These are phyloP conservation scores for Cenococcum geophilum DNA, from an alignment of 495 filamentous ascomycete genomes.

Conservation along the genomic window DNA sequence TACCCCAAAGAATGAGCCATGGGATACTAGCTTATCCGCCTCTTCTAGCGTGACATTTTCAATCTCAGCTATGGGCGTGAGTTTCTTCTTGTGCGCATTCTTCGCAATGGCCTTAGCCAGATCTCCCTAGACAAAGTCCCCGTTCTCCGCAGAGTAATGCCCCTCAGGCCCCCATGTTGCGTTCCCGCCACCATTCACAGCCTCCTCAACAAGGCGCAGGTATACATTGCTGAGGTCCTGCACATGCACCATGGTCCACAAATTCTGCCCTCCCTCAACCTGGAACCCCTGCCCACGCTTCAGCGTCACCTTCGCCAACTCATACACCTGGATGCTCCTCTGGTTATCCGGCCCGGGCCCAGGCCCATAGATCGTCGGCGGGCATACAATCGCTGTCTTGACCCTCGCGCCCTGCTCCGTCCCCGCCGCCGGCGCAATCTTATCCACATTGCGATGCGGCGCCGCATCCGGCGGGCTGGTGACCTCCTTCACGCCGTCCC, in stretches of 20 bases:
- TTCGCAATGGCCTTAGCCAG: conserved; percentile 55
- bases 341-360: conserved; percentile 67
- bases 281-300: conserved; percentile 58
- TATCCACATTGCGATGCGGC: conserved; percentile 56
- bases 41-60: conserved; percentile 31
- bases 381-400: conserved; percentile 67
- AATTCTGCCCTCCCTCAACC: conserved; percentile 56
- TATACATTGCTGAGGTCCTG: conserved; percentile 64
- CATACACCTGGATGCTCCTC: conserved; percentile 59
- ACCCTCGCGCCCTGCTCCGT: conserved; percentile 43
- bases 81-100: conserved; percentile 57
- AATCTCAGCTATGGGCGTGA: conserved; percentile 54
- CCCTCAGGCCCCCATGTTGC: conserved; percentile 67
- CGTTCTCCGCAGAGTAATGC: conserved; percentile 71
- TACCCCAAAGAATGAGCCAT: conserved; percentile 41
- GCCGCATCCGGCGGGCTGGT: conserved; percentile 51
- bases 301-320: conserved; percentile 51
- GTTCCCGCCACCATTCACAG: conserved; percentile 48
- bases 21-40: conserved; percentile 27
- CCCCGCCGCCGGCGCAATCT: conserved; percentile 49
- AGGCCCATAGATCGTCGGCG: conserved; percentile 69
- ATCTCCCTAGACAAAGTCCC: conserved; percentile 64
- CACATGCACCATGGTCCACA: conserved; percentile 72
- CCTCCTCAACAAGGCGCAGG: conserved; percentile 59
- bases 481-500: conserved; percentile 51